Conservation (phyloP, 352 stramenopile genomes). For the Elongisporangium prolatum region DNA sequence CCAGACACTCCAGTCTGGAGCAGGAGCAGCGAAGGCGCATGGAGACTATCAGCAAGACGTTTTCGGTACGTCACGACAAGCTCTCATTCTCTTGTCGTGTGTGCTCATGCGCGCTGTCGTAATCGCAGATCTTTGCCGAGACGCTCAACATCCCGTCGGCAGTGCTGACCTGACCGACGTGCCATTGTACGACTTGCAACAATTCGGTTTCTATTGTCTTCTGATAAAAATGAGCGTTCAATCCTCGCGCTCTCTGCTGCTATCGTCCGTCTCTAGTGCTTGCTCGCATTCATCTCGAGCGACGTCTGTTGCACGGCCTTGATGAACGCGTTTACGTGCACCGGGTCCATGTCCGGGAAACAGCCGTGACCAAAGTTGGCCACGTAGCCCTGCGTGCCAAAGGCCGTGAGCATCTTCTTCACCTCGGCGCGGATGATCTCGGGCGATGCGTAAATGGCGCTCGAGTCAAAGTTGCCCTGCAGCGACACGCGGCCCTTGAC, state of each 20-base stretch:
- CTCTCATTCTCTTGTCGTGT: constrained; percentile 4
- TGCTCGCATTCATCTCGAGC: constrained; percentile 75
- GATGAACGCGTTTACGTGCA: constrained; percentile 94
- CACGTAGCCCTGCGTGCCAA: constrained; percentile 95
- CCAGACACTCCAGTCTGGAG: constrained; percentile 49
- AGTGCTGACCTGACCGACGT: too few relatives aligned
- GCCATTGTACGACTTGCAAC: too few relatives aligned
- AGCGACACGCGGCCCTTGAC: constrained; percentile 70
- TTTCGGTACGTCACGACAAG: constrained; percentile 36
- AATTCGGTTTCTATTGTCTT: constrained; percentile 17
- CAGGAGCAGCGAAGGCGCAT: constrained; percentile 65
- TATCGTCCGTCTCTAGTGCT: constrained; percentile 1
- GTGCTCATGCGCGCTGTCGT: too few relatives aligned
- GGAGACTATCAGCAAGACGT: constrained; percentile 77
- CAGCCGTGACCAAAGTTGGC: constrained; percentile 98
- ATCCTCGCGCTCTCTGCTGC: neutral
- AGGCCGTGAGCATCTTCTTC: constrained; percentile 92
- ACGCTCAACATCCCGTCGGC: constrained; percentile 52
- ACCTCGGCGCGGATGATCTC: constrained; percentile 84
- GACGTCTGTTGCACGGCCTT: constrained; percentile 95
- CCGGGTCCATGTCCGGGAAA: constrained; percentile 93
- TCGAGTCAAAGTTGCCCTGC: constrained; percentile 93
- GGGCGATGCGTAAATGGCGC: constrained; percentile 78
- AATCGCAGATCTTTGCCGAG: constrained; percentile 54
- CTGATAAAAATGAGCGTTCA: constrained; percentile 10